These are phyloP conservation scores for Cercophora newfieldiana DNA, from an alignment of 495 filamentous ascomycete species.

Conservation along the genomic window DNA sequence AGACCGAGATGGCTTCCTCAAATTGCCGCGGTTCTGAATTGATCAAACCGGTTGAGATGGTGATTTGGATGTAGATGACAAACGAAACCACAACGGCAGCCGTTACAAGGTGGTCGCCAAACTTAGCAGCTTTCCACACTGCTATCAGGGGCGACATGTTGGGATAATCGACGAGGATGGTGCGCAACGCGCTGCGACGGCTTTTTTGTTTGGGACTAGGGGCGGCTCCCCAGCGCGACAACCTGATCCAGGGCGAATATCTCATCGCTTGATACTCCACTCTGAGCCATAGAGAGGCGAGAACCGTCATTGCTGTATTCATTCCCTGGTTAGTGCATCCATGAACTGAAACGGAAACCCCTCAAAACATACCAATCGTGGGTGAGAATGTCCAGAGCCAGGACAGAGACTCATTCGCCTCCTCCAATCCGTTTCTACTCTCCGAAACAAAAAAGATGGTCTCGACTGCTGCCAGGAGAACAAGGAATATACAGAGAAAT, in stretches of 20 bases:
- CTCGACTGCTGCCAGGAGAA: background rate
- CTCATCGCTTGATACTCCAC: slow-evolving; percentile 9
- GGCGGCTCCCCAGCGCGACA: background rate
- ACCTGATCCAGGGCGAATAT: slow-evolving; percentile 8
- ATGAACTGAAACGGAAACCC: no score
- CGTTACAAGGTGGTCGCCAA: slow-evolving; percentile 1
- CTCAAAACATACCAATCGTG: background rate
- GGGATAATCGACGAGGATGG: slow-evolving; percentile 7
- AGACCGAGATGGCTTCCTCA: background rate
- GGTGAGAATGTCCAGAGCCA: slow-evolving; percentile 12
- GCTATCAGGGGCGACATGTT: slow-evolving; percentile 9
- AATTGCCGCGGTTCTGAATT: slow-evolving; percentile 6
- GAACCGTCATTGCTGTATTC: slow-evolving; percentile 2
- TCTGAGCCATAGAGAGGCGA: slow-evolving; percentile 1
- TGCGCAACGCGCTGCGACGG: slow-evolving; percentile 1
- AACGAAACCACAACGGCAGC: slow-evolving; percentile 5
- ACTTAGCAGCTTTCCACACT: background rate
- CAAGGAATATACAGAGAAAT: background rate
- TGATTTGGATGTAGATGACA: slow-evolving; percentile 10
- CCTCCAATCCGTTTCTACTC: slow-evolving; percentile 8
- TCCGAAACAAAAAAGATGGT: background rate
- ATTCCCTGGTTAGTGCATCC: background rate
- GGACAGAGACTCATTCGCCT: slow-evolving; percentile 8
- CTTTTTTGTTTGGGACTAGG: background rate
- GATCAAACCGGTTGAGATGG: slow-evolving; percentile 15